Percentiles rank a stretch among this genome's conserved stretches.
These are phyloP conservation scores for Eutrema heterophyllum DNA, from an alignment of 345 rosid genomes.

Conservation along the genomic window DNA sequence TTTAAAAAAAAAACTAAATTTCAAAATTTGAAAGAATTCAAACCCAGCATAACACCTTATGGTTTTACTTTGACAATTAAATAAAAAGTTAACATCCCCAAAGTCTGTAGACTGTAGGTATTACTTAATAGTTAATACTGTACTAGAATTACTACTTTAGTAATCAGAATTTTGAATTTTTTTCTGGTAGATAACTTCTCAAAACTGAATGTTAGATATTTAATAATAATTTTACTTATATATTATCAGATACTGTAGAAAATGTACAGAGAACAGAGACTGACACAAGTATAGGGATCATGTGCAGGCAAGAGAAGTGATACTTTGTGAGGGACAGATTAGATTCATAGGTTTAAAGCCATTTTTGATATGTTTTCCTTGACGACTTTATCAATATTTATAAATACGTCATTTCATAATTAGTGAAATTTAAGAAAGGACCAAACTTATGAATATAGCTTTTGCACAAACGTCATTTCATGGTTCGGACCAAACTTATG, in stretches of 20 bases:
- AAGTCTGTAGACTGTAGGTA: too few species aligned
- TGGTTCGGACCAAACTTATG: too few species aligned
- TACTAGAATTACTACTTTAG: background rate
- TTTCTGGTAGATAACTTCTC: background rate
- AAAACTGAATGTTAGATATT: background rate
- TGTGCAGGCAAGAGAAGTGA: slow-evolving; percentile 6
- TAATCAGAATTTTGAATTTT: background rate
- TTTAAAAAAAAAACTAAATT: background rate
- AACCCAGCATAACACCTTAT: background rate
- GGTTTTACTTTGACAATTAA: background rate
- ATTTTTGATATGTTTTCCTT: background rate
- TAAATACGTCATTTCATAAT: background rate
- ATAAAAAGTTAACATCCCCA: background rate
- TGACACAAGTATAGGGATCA: slow-evolving; percentile 15
- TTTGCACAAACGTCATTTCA: background rate
- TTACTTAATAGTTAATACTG: background rate
- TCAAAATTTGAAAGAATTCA: background rate
- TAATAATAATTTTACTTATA: background rate
- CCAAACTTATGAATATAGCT: background rate
- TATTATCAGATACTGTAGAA: background rate
- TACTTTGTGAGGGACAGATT: background rate
- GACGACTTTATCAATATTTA: background rate
- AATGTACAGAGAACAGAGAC: background rate
- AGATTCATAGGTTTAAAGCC: background rate
- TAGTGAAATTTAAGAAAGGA: background rate